These are phyloP conservation scores for Besnoitia besnoiti DNA, from an alignment of 169 alveolate species.

Conservation along the genomic window DNA sequence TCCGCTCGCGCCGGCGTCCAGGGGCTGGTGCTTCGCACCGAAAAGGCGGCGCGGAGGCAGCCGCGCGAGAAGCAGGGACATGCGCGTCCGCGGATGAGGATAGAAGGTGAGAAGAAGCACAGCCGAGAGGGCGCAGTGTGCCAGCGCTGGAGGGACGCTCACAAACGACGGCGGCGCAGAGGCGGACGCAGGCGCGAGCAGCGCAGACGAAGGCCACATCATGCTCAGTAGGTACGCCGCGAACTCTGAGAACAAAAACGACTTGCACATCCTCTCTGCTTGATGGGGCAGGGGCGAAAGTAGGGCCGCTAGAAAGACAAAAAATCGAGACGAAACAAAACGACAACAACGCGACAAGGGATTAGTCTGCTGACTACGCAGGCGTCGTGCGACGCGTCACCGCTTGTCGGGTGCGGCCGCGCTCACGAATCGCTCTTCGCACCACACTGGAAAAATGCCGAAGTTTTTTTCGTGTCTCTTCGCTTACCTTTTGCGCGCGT, in stretches of 20 bases:
- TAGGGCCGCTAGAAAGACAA: not conserved
- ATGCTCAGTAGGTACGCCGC: conserved; percentile 16
- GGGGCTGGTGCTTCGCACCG: not conserved
- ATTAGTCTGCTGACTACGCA: no score
- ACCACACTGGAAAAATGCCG: no score
- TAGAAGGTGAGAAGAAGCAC: conserved; percentile 14
- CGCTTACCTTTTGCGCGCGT: not conserved
- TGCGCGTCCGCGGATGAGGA: conserved; percentile 14
- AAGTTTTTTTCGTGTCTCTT: not conserved
- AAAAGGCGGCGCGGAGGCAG: not conserved
- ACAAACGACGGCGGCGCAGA: not conserved
- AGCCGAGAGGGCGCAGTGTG: not conserved
- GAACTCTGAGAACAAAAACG: not conserved
- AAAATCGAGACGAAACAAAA: not conserved
- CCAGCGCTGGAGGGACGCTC: not conserved
- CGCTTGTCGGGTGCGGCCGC: no score
- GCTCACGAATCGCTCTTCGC: no score
- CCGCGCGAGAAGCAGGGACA: not conserved
- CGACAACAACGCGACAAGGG: no score
- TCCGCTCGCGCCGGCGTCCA: no score
- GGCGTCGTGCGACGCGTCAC: no score
- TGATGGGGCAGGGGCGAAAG: no score
- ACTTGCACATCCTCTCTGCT: no score
- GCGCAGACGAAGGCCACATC: conserved; percentile 33
- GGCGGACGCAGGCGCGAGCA: not conserved